Evolutionary conservation across 805 yeast species (phyloP).

Genomic region (Sungouiozyma intestinalis): DNA sequence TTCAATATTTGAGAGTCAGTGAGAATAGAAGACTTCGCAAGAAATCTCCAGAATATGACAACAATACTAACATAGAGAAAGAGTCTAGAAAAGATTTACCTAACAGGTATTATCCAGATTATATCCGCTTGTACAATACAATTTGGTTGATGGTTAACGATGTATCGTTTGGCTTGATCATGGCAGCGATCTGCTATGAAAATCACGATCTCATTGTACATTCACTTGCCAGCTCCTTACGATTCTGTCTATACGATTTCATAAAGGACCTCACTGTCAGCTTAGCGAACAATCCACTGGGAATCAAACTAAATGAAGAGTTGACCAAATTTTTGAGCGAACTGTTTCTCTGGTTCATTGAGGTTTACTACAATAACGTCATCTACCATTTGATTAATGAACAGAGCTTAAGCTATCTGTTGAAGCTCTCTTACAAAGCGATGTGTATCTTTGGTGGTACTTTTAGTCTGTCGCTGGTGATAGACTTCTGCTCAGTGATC

Average conservation of each 20-base stretch:
- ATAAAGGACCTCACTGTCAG: conserved; percentile 45
- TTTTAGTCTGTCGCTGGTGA: conserved; percentile 50
- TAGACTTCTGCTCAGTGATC: conserved; percentile 53
- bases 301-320: conserved; percentile 82
- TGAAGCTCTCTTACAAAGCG: conserved; percentile 28
- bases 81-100: conserved; percentile 25
- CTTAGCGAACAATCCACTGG: conserved; percentile 87
- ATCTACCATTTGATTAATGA: conserved; percentile 17
- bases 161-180: conserved; percentile 56
- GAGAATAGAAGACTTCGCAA: conserved; percentile 10
- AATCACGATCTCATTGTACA: conserved; percentile 30
- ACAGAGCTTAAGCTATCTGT: conserved; percentile 22
- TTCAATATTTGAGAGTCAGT: conserved; percentile 54
- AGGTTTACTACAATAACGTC: conserved; percentile 41
- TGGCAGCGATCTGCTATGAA: conserved; percentile 39
- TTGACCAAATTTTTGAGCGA: conserved; percentile 80
- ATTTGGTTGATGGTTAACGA: conserved; percentile 85
- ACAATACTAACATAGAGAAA: conserved; percentile 9
- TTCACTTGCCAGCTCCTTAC: conserved; percentile 22
- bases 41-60: conserved; percentile 10
- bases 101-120: conserved; percentile 44
- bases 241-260: conserved; percentile 29
- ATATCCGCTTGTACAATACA: conserved; percentile 73
- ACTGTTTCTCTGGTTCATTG: conserved; percentile 73
- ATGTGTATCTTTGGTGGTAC: conserved; percentile 54